Percentiles rank a stretch among this genome's conserved stretches.
Evolutionary conservation across 2,329 filamentous ascomycete genomes (phyloP).

Genomic region (Hortaea werneckii): DNA sequence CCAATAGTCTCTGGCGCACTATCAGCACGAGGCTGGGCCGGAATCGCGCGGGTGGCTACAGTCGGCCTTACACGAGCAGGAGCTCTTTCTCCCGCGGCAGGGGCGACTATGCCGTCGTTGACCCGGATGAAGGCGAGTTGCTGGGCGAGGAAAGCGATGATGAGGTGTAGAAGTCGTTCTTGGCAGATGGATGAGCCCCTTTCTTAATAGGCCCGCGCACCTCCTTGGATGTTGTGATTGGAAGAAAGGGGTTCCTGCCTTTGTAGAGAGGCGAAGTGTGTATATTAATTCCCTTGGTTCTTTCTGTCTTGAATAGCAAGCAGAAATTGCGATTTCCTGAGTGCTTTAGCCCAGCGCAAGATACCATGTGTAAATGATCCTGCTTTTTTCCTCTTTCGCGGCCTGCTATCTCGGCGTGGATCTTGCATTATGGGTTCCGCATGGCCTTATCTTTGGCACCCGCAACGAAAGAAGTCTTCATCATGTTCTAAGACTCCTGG

Average conservation of each 20-base stretch:
- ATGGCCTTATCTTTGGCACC: too few species aligned
- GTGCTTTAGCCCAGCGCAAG: not conserved
- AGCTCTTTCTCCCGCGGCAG: conserved; percentile 79
- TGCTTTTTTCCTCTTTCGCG: not conserved
- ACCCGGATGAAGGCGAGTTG: conserved; percentile 89
- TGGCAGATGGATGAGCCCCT: not conserved
- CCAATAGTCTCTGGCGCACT: conserved; percentile 62
- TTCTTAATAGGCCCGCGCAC: too few species aligned
- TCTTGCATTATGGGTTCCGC: too few species aligned
- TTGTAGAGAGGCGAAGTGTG: too few species aligned
- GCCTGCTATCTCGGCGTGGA: too few species aligned
- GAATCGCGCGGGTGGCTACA: conserved; percentile 40
- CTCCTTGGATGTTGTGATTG: too few species aligned
- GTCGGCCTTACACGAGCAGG: conserved; percentile 70
- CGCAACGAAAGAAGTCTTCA: too few species aligned
- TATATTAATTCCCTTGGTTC: too few species aligned
- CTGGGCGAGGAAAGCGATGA: conserved; percentile 63
- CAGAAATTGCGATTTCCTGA: not conserved
- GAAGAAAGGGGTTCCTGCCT: too few species aligned
- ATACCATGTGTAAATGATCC: not conserved
- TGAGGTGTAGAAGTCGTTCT: conserved; percentile 6
- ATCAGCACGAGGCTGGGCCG: conserved; percentile 41
- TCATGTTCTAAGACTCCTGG: too few species aligned
- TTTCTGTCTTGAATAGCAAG: not conserved
- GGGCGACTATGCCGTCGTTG: conserved; percentile 79